phyloP scores from a whole-genome alignment of 2,329 filamentous ascomycete species.

The Gaeumannomyces tritici region DNA sequence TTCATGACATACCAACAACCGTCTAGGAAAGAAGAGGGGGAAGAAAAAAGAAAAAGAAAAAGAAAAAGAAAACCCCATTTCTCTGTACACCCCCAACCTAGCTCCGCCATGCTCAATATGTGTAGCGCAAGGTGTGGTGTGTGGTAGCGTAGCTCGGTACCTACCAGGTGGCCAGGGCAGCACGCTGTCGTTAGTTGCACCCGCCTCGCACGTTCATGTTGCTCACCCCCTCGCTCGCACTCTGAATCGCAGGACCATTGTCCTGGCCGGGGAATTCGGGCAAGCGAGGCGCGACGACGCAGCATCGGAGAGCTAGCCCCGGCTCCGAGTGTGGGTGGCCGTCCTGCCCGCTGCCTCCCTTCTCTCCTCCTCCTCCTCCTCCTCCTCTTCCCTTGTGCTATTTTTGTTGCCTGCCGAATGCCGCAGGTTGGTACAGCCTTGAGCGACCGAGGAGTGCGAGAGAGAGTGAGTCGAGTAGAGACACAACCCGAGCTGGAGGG shows the following conservation, averaged over 20 bases:
- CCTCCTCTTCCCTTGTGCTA: background rate
- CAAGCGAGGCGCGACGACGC: background rate
- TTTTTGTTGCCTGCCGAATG: background rate
- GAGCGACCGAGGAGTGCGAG: background rate
- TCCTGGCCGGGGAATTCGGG: background rate
- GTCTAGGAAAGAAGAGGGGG: too few relatives aligned
- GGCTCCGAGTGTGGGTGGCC: background rate
- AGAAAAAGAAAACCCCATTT: background rate
- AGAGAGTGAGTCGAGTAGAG: background rate
- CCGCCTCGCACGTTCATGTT: background rate
- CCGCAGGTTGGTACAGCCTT: background rate
- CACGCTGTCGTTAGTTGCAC: background rate
- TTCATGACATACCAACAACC: too few relatives aligned
- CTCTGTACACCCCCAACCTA: too few relatives aligned
- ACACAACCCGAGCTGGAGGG: background rate
- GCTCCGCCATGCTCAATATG: background rate
- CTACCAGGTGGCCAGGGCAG: too few relatives aligned
- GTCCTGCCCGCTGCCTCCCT: background rate
- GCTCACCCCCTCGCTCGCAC: background rate
- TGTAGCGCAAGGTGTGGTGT: background rate
- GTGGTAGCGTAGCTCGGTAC: background rate
- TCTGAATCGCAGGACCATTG: background rate
- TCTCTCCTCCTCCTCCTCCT: background rate
- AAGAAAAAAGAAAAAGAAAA: too few relatives aligned
- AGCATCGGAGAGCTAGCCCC: background rate